Evolutionary conservation across 176 grass and related monocot genomes (phyloP).

Genomic region (Oryza longistaminata): DNA sequence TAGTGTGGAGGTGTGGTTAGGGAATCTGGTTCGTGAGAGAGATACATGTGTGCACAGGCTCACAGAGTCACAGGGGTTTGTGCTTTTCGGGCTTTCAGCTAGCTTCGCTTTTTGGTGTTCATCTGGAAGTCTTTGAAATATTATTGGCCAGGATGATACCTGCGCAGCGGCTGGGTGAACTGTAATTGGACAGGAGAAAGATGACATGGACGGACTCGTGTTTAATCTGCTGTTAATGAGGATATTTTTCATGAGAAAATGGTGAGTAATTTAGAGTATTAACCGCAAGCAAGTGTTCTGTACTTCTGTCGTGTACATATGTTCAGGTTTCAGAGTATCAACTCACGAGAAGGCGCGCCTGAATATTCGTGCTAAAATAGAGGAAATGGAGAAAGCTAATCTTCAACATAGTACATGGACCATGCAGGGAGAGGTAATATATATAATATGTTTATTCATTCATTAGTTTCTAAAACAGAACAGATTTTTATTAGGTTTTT

Average conservation of each 20-base stretch:
- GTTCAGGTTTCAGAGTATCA: neutral
- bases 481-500: neutral
- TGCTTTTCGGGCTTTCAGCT: neutral
- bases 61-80: neutral
- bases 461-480: neutral
- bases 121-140: neutral
- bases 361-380: conserved; percentile 71
- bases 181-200: neutral
- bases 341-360: conserved; percentile 79
- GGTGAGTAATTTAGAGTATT: no score
- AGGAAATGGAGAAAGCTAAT: conserved; percentile 89
- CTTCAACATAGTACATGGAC: conserved; percentile 79
- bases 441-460: neutral
- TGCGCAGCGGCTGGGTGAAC: neutral
- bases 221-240: neutral
- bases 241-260: no score
- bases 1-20: conserved; percentile 4
- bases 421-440: conserved; percentile 83
- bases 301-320: no score
- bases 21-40: conserved; percentile 26
- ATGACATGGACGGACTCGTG: neutral
- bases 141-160: neutral
- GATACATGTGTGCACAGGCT: neutral
- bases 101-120: neutral
- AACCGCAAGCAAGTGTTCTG: no score